Conservation (phyloP, 2,329 filamentous ascomycete species). For the Fusarium camptoceras region DNA sequence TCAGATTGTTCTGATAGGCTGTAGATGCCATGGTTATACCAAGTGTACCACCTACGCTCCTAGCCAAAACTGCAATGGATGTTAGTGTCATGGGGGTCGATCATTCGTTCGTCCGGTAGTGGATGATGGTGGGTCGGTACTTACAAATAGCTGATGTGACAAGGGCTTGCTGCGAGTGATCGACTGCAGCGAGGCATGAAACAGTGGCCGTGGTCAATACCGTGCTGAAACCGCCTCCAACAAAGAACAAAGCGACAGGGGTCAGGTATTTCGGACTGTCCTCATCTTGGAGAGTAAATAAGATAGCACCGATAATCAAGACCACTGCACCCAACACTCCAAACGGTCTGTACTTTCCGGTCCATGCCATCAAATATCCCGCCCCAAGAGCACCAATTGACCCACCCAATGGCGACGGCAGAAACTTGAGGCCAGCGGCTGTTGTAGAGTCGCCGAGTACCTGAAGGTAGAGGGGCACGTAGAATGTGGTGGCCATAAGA, state of each 20-base stretch:
- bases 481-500: constrained; percentile 68
- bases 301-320: constrained; percentile 51
- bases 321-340: constrained; percentile 58
- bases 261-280: neutral
- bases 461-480: constrained; percentile 79
- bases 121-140: neutral
- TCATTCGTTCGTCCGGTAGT: no score
- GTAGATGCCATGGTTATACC: constrained; percentile 20
- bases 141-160: constrained; percentile 12
- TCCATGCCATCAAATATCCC: constrained; percentile 78
- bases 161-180: constrained; percentile 14
- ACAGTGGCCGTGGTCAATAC: constrained; percentile 62
- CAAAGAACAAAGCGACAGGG: constrained; percentile 56
- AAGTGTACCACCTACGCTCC: constrained; percentile 19
- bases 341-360: constrained; percentile 66
- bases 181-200: constrained; percentile 16
- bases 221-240: constrained; percentile 76
- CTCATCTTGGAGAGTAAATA: neutral
- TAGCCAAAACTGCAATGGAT: neutral
- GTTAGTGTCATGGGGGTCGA: neutral
- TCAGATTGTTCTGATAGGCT: constrained; percentile 13
- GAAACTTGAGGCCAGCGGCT: constrained; percentile 72
- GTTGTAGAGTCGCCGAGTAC: constrained; percentile 74
- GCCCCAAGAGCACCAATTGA: constrained; percentile 72
- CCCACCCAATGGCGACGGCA: constrained; percentile 74